These are phyloP conservation scores for Psidium guajava DNA, from an alignment of 345 rosid species.

Conservation along the genomic window DNA sequence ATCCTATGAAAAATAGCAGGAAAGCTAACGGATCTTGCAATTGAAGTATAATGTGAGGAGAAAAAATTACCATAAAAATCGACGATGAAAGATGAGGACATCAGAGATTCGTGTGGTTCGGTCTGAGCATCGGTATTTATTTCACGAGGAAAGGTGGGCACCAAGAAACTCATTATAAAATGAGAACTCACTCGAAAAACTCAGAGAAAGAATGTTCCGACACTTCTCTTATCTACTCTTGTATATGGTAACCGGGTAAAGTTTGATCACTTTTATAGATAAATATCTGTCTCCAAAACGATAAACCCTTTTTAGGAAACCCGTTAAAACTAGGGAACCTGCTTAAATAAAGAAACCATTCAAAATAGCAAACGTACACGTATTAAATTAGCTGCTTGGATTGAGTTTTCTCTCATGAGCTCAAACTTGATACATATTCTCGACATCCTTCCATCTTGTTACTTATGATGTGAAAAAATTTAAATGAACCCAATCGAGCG, in stretches of 20 bases:
- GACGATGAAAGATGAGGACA: background rate
- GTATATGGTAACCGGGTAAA: too few species aligned
- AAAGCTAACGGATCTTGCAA: background rate
- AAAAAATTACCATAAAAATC: background rate
- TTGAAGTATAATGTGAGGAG: background rate
- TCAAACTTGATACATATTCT: background rate
- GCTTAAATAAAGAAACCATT: background rate
- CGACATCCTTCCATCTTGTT: background rate
- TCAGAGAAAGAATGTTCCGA: background rate
- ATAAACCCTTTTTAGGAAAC: background rate
- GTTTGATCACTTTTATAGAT: background rate
- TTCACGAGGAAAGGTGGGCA: fast-evolving
- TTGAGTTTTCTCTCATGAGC: background rate
- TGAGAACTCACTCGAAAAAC: background rate
- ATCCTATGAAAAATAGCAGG: too few species aligned
- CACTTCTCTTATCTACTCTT: background rate
- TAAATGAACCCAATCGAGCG: background rate
- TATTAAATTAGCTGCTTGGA: background rate
- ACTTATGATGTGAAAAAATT: background rate
- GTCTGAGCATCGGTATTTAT: background rate
- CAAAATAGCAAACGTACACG: too few species aligned
- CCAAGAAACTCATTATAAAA: background rate
- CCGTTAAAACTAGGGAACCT: background rate
- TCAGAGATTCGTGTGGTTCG: background rate
- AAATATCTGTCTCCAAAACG: background rate